These are phyloP conservation scores for Periconia sp. DNA, from an alignment of 2,329 filamentous ascomycete genomes.

Conservation along the genomic window DNA sequence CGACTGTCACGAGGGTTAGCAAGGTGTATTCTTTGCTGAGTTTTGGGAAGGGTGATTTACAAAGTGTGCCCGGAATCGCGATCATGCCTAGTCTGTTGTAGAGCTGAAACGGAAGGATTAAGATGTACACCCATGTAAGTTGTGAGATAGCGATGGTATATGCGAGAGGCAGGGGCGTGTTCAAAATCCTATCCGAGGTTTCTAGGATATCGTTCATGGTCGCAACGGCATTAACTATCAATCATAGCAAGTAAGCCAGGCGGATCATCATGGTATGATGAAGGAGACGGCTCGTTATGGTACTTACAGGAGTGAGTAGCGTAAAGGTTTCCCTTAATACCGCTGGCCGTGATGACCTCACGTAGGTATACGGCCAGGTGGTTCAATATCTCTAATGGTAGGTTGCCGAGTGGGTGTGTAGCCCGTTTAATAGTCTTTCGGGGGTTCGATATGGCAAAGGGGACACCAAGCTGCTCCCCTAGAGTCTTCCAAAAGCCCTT, in stretches of 20 bases:
- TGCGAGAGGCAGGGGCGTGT: slow-evolving; percentile 78
- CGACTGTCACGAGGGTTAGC: slow-evolving; percentile 47
- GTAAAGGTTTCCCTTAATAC: too few species aligned
- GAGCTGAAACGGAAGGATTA: slow-evolving; percentile 81
- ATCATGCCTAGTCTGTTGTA: slow-evolving; percentile 65
- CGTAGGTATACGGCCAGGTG: slow-evolving; percentile 70
- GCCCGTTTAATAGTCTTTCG: slow-evolving; percentile 75
- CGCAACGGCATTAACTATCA: slow-evolving; percentile 59
- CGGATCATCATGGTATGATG: not conserved
- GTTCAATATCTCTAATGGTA: slow-evolving; percentile 77
- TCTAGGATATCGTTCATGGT: slow-evolving; percentile 70
- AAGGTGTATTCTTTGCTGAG: too few species aligned
- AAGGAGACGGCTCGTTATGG: slow-evolving; percentile 1
- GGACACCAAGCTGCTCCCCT: slow-evolving; percentile 61
- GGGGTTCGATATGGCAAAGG: slow-evolving; percentile 76
- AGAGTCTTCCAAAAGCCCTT: not conserved
- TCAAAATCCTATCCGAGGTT: slow-evolving; percentile 75
- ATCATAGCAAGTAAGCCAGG: slow-evolving; percentile 15
- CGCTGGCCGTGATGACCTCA: slow-evolving; percentile 52
- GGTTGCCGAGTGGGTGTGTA: slow-evolving; percentile 72
- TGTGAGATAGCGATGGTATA: slow-evolving; percentile 84
- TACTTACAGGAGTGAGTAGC: slow-evolving; percentile 53
- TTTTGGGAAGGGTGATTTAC: not conserved
- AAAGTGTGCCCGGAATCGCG: slow-evolving; percentile 67
- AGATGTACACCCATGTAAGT: slow-evolving; percentile 82